Evolutionary conservation across 163 green algal genomes (phyloP).

Genomic region (Chlamydomonas reinhardtii): DNA sequence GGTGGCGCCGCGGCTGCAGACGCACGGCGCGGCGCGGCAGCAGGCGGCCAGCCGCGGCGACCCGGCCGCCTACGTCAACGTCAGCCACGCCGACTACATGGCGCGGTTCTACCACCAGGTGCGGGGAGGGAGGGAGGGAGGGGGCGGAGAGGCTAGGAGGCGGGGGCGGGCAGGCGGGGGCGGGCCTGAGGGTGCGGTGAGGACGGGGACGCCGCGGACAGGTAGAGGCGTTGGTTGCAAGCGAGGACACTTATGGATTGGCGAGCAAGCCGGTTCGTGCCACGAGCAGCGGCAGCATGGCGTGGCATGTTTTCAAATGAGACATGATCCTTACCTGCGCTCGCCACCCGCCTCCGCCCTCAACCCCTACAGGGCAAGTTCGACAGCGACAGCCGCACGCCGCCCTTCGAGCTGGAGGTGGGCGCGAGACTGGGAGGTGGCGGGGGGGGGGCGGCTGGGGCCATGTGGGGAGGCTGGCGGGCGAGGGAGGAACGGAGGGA

Average conservation of each 20-base stretch:
- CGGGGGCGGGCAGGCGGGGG: too few species aligned
- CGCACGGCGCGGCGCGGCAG: slow-evolving; percentile 14
- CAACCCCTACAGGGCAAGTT: slow-evolving; percentile 28
- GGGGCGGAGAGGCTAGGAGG: neutral
- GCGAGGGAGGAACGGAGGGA: too few species aligned
- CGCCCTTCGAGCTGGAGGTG: slow-evolving; percentile 94
- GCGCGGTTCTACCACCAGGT: slow-evolving; percentile 52
- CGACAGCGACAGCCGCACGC: slow-evolving; percentile 41
- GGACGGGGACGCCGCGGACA: too few species aligned
- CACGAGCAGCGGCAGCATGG: too few species aligned
- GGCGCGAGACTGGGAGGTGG: slow-evolving; percentile 48
- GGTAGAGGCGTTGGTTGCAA: too few species aligned
- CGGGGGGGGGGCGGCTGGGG: too few species aligned
- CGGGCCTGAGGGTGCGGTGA: too few species aligned
- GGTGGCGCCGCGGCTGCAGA: slow-evolving; percentile 71
- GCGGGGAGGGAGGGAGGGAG: neutral
- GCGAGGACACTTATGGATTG: too few species aligned
- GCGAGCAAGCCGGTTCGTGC: too few species aligned
- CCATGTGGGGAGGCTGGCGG: too few species aligned
- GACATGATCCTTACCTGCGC: too few species aligned
- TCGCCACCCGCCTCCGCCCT: neutral
- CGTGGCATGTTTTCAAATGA: too few species aligned
- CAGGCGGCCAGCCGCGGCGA: neutral
- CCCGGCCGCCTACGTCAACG: slow-evolving; percentile 28
- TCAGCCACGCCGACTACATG: slow-evolving; percentile 60